Evolutionary conservation across 768 basidiomycete species (phyloP).

Genomic region (Suillus subaureus): DNA sequence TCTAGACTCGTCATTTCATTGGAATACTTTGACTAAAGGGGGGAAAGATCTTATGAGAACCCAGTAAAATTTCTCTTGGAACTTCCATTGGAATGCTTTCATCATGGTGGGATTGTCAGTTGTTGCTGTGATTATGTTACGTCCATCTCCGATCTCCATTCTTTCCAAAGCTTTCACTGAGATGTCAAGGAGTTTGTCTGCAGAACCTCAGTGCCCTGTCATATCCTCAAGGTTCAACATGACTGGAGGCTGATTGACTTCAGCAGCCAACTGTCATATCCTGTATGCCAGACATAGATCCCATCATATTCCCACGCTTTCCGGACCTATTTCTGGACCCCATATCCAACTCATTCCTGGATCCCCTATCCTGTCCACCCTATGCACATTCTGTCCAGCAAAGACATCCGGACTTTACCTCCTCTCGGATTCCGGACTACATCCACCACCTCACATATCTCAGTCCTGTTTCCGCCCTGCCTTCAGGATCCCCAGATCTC

Average conservation of each 20-base stretch:
- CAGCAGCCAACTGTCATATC: constrained; percentile 24
- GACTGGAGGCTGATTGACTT: constrained; percentile 23
- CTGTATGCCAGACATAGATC: too few relatives aligned
- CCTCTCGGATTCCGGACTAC: too few relatives aligned
- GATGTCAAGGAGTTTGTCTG: constrained; percentile 20
- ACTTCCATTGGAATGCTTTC: constrained; percentile 25
- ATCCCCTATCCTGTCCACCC: too few relatives aligned
- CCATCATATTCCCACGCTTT: too few relatives aligned
- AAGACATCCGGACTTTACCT: too few relatives aligned
- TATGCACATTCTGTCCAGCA: too few relatives aligned
- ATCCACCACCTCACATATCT: too few relatives aligned
- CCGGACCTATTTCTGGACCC: too few relatives aligned
- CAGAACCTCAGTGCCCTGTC: constrained; percentile 25
- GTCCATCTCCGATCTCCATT: constrained; percentile 10
- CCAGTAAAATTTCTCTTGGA: constrained; percentile 1
- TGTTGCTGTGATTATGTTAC: constrained; percentile 25
- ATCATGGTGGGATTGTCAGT: constrained; percentile 37
- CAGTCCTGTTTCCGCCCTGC: too few relatives aligned
- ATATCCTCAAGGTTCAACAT: constrained; percentile 28
- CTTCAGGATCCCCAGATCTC: too few relatives aligned
- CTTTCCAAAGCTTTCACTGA: constrained; percentile 6
- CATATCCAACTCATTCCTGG: too few relatives aligned
- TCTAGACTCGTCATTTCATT: constrained; percentile 25
- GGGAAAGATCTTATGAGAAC: background rate
- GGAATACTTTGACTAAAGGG: constrained; percentile 13